phyloP scores from a whole-genome alignment of 2,329 filamentous ascomycete species.

The Fusarium sp. region DNA sequence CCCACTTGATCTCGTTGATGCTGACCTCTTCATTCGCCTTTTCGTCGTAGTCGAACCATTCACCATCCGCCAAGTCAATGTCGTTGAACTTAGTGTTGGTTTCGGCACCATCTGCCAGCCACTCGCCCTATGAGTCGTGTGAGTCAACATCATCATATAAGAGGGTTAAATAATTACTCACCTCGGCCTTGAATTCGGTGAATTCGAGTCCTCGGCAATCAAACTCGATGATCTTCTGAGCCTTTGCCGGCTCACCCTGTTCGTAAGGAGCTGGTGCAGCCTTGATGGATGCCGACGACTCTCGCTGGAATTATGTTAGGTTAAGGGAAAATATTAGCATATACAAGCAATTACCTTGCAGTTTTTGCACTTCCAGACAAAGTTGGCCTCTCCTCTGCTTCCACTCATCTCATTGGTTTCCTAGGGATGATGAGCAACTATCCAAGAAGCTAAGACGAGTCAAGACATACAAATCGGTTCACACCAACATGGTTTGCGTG shows the following conservation, averaged over 20 bases:
- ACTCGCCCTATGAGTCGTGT: conserved; percentile 73
- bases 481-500: conserved; percentile 88
- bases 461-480: conserved; percentile 78
- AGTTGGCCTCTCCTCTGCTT: conserved; percentile 94
- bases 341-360: conserved; percentile 73
- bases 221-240: conserved; percentile 83
- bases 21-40: conserved; percentile 91
- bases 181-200: conserved; percentile 86
- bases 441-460: not conserved
- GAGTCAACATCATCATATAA: not conserved
- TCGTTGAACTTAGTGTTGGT: conserved; percentile 80
- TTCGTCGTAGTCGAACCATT: conserved; percentile 99
- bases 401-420: conserved; percentile 91
- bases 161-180: conserved; percentile 49
- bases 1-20: conserved; percentile 88
- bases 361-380: conserved; percentile 99
- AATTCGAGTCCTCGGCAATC: conserved; percentile 96
- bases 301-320: conserved; percentile 62
- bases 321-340: not conserved
- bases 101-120: conserved; percentile 82
- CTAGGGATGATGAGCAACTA: conserved; percentile 54
- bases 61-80: conserved; percentile 85
- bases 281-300: conserved; percentile 86
- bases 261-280: conserved; percentile 75
- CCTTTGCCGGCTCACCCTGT: conserved; percentile 73